A percentile compares a stretch with the other conserved stretches of the same genome.
Evolutionary conservation across 176 grass and related monocot genomes (phyloP).

Genomic region (Ensete glaucum): DNA sequence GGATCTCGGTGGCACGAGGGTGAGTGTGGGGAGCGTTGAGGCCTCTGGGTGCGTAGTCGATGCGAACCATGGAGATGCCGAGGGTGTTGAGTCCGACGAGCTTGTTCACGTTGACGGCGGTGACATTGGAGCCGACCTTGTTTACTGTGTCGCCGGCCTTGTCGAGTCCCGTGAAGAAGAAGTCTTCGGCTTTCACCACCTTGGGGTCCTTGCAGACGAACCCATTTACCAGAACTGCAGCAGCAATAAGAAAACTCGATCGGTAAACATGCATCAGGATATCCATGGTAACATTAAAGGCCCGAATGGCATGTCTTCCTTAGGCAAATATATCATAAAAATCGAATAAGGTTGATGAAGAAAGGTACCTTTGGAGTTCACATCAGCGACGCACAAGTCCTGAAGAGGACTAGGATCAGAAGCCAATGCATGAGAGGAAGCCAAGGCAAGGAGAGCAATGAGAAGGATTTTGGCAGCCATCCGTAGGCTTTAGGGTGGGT

Average conservation of each 20-base stretch:
- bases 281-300: no score
- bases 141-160: conserved; percentile 35
- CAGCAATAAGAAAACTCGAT: no score
- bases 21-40: conserved; percentile 63
- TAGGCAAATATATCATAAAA: not conserved
- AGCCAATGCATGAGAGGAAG: not conserved
- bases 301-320: no score
- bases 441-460: not conserved
- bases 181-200: conserved; percentile 41
- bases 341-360: not conserved
- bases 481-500: no score
- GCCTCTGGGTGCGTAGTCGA: conserved; percentile 48
- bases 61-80: conserved; percentile 50
- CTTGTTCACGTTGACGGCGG: conserved; percentile 19
- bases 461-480: not conserved
- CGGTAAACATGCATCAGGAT: no score
- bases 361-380: not conserved
- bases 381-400: not conserved
- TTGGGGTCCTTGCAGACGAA: conserved; percentile 70
- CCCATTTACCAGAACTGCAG: conserved; percentile 56
- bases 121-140: conserved; percentile 25
- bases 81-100: conserved; percentile 66
- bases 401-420: not conserved
- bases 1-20: conserved; percentile 46
- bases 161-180: conserved; percentile 34